phyloP scores from a whole-genome alignment of 1,284 basidiomycete species.

The Fomitopsis pinicola region DNA sequence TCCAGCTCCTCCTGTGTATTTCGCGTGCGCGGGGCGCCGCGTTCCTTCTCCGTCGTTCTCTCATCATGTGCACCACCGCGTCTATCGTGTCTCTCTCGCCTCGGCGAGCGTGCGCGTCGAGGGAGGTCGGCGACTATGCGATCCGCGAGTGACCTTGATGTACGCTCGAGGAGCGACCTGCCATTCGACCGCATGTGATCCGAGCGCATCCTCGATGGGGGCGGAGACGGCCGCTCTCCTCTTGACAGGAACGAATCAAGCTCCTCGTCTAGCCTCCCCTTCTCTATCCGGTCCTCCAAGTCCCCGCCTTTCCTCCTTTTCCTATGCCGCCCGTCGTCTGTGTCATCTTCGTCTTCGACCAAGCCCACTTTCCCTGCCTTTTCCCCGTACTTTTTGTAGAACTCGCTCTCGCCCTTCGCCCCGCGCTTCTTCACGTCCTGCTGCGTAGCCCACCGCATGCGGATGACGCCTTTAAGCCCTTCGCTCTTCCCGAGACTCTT shows the following conservation, averaged over 20 bases:
- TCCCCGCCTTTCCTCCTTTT: conserved; percentile 34
- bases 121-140: conserved; percentile 43
- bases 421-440: conserved; percentile 73
- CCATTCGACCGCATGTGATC: conserved; percentile 51
- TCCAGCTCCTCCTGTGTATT: conserved; percentile 71
- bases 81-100: conserved; percentile 18
- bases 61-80: background rate
- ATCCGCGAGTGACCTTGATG: conserved; percentile 39
- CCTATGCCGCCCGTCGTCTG: conserved; percentile 29
- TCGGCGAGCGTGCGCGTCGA: conserved; percentile 29
- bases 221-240: conserved; percentile 32
- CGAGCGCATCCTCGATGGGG: conserved; percentile 61
- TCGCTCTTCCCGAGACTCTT: conserved; percentile 59
- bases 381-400: conserved; percentile 69
- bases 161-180: conserved; percentile 51
- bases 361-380: conserved; percentile 59
- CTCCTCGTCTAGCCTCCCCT: conserved; percentile 49
- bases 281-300: conserved; percentile 29
- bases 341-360: conserved; percentile 17
- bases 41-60: conserved; percentile 17
- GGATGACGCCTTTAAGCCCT: conserved; percentile 57
- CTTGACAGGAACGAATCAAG: conserved; percentile 60
- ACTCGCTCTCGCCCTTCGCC: conserved; percentile 63
- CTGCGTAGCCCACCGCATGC: conserved; percentile 65
- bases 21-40: conserved; percentile 31